Evolutionary conservation across 2,329 filamentous ascomycete genomes (phyloP).

Genomic region (Fusarium sp.): DNA sequence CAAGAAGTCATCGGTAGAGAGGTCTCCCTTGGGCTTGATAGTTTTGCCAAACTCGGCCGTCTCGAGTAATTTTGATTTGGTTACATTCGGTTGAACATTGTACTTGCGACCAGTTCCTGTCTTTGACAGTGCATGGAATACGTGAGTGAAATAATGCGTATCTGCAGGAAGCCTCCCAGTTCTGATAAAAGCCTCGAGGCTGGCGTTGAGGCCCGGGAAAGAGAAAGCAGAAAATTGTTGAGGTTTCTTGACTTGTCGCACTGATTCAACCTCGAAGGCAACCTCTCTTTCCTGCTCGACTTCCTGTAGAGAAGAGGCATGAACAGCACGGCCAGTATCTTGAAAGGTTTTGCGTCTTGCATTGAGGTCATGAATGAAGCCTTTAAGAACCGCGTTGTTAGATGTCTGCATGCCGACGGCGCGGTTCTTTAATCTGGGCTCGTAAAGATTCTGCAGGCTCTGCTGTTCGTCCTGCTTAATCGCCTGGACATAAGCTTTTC

Average conservation of each 20-base stretch:
- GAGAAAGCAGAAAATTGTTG: slow-evolving; percentile 50
- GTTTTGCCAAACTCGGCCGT: slow-evolving; percentile 42
- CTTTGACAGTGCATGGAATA: slow-evolving; percentile 44
- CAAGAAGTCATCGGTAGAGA: slow-evolving; percentile 35
- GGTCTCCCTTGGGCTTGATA: slow-evolving; percentile 31
- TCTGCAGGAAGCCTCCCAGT: slow-evolving; percentile 55
- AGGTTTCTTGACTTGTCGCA: slow-evolving; percentile 62
- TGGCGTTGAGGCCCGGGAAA: slow-evolving; percentile 57
- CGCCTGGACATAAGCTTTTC: slow-evolving; percentile 44
- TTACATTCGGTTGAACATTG: slow-evolving; percentile 28
- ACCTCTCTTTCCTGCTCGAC: slow-evolving; percentile 66
- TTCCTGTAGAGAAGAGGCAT: slow-evolving; percentile 65
- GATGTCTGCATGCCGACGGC: slow-evolving; percentile 9
- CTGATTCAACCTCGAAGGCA: slow-evolving; percentile 63
- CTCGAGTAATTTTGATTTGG: slow-evolving; percentile 40
- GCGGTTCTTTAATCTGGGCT: slow-evolving; percentile 39
- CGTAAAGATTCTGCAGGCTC: slow-evolving; percentile 67
- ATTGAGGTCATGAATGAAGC: slow-evolving; percentile 35
- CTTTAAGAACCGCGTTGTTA: slow-evolving; percentile 15
- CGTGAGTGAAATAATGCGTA: slow-evolving; percentile 45
- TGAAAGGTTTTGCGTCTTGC: slow-evolving; percentile 33
- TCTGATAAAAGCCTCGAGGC: slow-evolving; percentile 56
- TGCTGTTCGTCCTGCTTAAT: slow-evolving; percentile 61
- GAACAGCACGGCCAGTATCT: slow-evolving; percentile 42
- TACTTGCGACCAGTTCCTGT: slow-evolving; percentile 50